Base-by-base conservation (phyloP, 345 rosid genomes). In the Salix caprea region DNA sequence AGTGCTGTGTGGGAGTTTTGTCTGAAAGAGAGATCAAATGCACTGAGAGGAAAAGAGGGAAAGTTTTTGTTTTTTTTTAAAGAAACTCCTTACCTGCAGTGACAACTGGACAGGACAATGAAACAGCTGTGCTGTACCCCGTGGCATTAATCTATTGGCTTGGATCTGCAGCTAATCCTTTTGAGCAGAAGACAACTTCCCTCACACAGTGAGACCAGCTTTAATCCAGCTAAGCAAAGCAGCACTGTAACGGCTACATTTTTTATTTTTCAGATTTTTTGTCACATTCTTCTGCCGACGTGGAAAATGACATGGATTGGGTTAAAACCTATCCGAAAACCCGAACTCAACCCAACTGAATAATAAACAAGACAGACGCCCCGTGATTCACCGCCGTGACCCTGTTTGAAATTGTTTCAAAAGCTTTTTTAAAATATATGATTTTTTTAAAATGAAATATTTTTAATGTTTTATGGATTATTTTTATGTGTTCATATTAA, bases 101-200 rank as follows among this genome's bases (percentile, higher is more conserved):
- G 87, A 87, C 88, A 85, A 80, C 87, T 87, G 90, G 86, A 78
- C 82, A 72, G 56, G 67, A 67, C 39, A 60, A 60, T 50, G 73
- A 37, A 72, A 70, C 88, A 87, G 88, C 90, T 85, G 87, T 84
- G 62, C 4, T 1, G 0, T 0, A 28, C 74, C 74, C 74, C 81
- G 65, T 62, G 84, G 71, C 68, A 0, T 0, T 0, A 4, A 0
- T 0, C 13, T 1, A 80, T 67, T 78, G 74, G 82, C 0, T 0
- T 0, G 4, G 1, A 65, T 44, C 65, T 58, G 65, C 8, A 23
- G 8, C 7, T 13, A 3, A 75, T 26, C 6, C 78, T 71, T 67
- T 73, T 34, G 40, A 26, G 56, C 68, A 65, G 19, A 65, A 23
- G 82, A 68, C 85, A 34, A 50, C 74, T 74, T 84, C 36, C 74